Evolutionary conservation across 2,329 filamentous ascomycete genomes (phyloP).

Genomic region (Aureobasidium mangrovei): DNA sequence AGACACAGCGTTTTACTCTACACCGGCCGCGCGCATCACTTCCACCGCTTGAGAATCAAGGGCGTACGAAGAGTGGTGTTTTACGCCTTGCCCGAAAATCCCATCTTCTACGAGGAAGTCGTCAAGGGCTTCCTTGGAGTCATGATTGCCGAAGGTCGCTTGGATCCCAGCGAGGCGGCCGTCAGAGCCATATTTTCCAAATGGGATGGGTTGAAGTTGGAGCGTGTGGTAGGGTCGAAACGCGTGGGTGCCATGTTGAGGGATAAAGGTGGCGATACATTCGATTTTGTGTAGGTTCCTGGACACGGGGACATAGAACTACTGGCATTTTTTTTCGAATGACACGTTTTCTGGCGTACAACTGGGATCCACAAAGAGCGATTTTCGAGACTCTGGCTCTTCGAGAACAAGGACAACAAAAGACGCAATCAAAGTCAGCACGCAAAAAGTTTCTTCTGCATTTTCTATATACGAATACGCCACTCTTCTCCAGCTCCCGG

Average conservation of each 20-base stretch:
- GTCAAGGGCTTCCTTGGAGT: slow-evolving; percentile 56
- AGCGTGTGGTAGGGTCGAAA: slow-evolving; percentile 75
- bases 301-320: too few species aligned
- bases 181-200: slow-evolving; percentile 64
- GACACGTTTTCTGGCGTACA: too few species aligned
- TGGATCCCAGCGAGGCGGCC: slow-evolving; percentile 41
- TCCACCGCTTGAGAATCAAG: slow-evolving; percentile 73
- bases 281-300: slow-evolving; percentile 68
- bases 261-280: slow-evolving; percentile 75
- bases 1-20: slow-evolving; percentile 79
- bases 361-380: too few species aligned
- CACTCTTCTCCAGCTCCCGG: neutral
- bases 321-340: too few species aligned
- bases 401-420: neutral
- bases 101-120: slow-evolving; percentile 69
- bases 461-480: neutral
- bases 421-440: neutral
- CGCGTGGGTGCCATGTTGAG: slow-evolving; percentile 75
- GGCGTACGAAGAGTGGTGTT: slow-evolving; percentile 80
- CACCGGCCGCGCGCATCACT: slow-evolving; percentile 93
- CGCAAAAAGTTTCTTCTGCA: neutral
- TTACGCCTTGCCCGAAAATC: slow-evolving; percentile 86
- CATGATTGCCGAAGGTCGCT: slow-evolving; percentile 48
- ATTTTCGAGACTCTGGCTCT: too few species aligned
- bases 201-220: slow-evolving; percentile 82